phyloP scores from a whole-genome alignment of 2,329 filamentous ascomycete species.

The Neonectria sp. region DNA sequence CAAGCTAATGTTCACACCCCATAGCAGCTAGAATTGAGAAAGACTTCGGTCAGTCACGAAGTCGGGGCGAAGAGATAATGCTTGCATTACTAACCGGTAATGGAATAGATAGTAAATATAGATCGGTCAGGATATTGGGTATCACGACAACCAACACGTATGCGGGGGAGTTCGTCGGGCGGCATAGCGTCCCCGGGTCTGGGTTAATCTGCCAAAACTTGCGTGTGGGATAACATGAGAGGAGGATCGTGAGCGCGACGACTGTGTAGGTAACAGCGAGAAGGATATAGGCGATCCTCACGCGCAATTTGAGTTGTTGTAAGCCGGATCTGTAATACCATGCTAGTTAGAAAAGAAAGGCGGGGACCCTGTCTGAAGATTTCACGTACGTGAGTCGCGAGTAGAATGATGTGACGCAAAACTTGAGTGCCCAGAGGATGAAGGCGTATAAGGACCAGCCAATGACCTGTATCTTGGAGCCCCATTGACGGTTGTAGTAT shows the following conservation, averaged over 20 bases:
- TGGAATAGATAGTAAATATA: constrained; percentile 38
- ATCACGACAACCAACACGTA: constrained; percentile 41
- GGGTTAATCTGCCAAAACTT: constrained; percentile 66
- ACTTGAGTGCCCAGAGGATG: constrained; percentile 50
- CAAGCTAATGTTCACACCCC: constrained; percentile 42
- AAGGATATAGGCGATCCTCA: constrained; percentile 35
- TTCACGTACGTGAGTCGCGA: constrained; percentile 48
- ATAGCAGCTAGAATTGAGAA: constrained; percentile 32
- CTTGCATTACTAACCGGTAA: constrained; percentile 31
- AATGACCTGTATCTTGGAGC: constrained; percentile 51
- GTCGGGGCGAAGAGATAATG: background rate
- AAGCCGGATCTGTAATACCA: constrained; percentile 32
- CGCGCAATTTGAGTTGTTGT: constrained; percentile 31
- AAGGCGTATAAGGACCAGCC: constrained; percentile 52
- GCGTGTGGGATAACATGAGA: constrained; percentile 53
- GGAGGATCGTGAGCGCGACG: constrained; percentile 34
- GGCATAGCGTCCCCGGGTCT: constrained; percentile 47
- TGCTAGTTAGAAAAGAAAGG: constrained; percentile 1
- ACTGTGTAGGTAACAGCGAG: constrained; percentile 33
- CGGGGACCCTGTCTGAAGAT: background rate
- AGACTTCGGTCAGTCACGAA: accelerated
- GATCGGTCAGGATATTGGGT: constrained; percentile 40
- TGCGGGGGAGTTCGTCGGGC: constrained; percentile 40
- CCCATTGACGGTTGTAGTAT: constrained; percentile 44
- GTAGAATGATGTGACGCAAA: constrained; percentile 49